These are phyloP conservation scores for Rubia tinctorum DNA, from an alignment of 305 asterid genomes.

Conservation along the genomic window DNA sequence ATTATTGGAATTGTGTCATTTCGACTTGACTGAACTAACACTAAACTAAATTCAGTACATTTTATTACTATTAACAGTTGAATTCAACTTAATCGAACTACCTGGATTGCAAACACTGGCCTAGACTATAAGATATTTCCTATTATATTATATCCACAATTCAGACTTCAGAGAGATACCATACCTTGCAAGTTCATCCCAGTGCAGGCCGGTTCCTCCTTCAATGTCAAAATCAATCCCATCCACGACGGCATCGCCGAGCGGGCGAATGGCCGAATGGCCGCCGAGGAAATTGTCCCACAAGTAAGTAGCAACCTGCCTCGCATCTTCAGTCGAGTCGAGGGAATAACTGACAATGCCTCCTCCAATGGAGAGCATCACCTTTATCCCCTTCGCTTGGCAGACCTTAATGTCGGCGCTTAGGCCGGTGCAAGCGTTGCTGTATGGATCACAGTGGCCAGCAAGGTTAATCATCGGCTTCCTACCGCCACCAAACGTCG, in stretches of 20 bases:
- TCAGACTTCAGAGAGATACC: not conserved
- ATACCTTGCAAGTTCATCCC: constrained; percentile 24
- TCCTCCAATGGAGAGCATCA: constrained; percentile 23
- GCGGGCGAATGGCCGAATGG: not conserved
- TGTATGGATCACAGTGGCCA: constrained; percentile 23
- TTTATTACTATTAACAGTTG: no score
- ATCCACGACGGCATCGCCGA: constrained; percentile 23
- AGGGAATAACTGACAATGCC: constrained; percentile 14
- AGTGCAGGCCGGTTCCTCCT: constrained; percentile 16
- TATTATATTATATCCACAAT: not conserved
- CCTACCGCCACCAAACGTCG: constrained; percentile 19
- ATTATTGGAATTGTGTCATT: no score
- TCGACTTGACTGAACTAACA: not conserved
- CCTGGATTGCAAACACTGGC: not conserved
- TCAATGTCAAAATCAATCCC: constrained; percentile 28
- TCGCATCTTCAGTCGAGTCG: constrained; percentile 19
- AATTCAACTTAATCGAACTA: not conserved
- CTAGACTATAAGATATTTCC: not conserved
- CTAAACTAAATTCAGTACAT: not conserved
- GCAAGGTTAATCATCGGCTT: constrained; percentile 23
- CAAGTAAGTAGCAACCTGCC: constrained; percentile 18
- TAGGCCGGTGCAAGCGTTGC: not conserved
- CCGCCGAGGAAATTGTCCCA: constrained; percentile 28
- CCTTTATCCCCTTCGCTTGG: constrained; percentile 21
- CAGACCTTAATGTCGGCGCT: constrained; percentile 13